Percentiles rank a stretch among this genome's conserved stretches.
These are phyloP conservation scores for Fusarium succisae DNA, from an alignment of 2,329 filamentous ascomycete species.

Conservation along the genomic window DNA sequence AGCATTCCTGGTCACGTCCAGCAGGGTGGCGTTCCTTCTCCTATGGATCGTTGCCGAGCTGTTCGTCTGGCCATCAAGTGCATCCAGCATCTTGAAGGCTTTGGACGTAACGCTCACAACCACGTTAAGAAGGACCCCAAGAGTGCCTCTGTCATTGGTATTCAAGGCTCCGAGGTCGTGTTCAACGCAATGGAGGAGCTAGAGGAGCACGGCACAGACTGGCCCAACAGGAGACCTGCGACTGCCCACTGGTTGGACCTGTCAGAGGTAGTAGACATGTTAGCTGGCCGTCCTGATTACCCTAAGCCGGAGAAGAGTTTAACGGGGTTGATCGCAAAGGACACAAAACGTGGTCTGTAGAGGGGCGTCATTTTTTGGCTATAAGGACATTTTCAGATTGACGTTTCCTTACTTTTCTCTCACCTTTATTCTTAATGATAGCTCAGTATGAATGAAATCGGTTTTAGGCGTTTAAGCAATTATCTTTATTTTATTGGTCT, in stretches of 20 bases:
- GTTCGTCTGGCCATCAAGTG: slow-evolving; percentile 93
- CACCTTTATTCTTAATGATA: slow-evolving; percentile 33
- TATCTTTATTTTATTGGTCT: background rate
- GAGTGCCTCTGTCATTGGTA: slow-evolving; percentile 86
- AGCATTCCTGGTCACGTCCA: slow-evolving; percentile 95
- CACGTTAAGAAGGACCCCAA: slow-evolving; percentile 78
- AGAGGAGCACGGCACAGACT: slow-evolving; percentile 89
- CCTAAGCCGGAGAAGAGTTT: slow-evolving; percentile 60
- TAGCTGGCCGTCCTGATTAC: slow-evolving; percentile 76
- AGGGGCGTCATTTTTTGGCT: slow-evolving; percentile 13
- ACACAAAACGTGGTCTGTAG: slow-evolving; percentile 64
- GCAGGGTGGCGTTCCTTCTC: slow-evolving; percentile 89
- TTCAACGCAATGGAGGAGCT: slow-evolving; percentile 84
- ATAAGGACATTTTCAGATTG: slow-evolving; percentile 13
- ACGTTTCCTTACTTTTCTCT: slow-evolving; percentile 12
- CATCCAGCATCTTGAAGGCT: slow-evolving; percentile 88
- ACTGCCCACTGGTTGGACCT: slow-evolving; percentile 85
- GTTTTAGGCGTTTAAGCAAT: slow-evolving; percentile 25
- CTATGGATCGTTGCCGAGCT: slow-evolving; percentile 95
- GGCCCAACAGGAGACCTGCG: slow-evolving; percentile 86
- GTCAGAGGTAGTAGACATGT: slow-evolving; percentile 83
- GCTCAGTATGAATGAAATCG: slow-evolving; percentile 27
- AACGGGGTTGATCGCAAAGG: slow-evolving; percentile 65
- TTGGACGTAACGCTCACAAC: slow-evolving; percentile 70
- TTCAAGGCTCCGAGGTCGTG: slow-evolving; percentile 88